A percentile compares a stretch with the other conserved stretches of the same genome.
Conservation (phyloP, 495 filamentous ascomycete species). For the Cenococcum geophilum region DNA sequence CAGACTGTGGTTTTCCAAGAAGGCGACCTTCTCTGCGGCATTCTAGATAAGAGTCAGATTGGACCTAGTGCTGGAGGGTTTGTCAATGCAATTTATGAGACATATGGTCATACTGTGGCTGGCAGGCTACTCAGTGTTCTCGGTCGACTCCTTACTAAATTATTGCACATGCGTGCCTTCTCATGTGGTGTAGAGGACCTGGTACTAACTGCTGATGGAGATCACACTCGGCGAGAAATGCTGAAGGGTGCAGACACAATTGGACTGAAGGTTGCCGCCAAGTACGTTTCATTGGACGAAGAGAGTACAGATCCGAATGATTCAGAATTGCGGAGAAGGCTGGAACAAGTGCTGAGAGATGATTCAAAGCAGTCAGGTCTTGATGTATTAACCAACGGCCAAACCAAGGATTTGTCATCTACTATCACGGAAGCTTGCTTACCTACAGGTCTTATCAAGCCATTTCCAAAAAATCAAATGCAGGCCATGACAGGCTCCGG, state of each 20-base stretch:
- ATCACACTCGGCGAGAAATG: constrained; percentile 61
- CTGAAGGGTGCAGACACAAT: constrained; percentile 63
- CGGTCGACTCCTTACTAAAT: constrained; percentile 80
- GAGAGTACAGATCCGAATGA: constrained; percentile 52
- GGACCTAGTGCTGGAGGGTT: constrained; percentile 82
- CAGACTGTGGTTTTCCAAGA: constrained; percentile 74
- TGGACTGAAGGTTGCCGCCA: constrained; percentile 75
- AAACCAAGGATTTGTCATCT: constrained; percentile 64
- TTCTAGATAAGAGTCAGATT: constrained; percentile 93
- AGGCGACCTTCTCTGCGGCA: constrained; percentile 81
- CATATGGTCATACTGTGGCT: constrained; percentile 81
- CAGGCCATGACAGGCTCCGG: constrained; percentile 97
- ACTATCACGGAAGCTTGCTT: constrained; percentile 73
- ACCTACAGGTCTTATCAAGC: constrained; percentile 76
- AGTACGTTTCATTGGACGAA: constrained; percentile 83
- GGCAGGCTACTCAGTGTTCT: constrained; percentile 82
- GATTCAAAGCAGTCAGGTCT: constrained; percentile 82
- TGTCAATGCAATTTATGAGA: constrained; percentile 86
- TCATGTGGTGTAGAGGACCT: constrained; percentile 98
- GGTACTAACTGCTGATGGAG: constrained; percentile 73
- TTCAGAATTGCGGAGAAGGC: constrained; percentile 61
- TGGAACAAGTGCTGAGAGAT: constrained; percentile 87
- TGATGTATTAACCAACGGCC: constrained; percentile 76
- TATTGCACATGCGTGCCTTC: constrained; percentile 88
- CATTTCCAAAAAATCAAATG: constrained; percentile 97